A percentile compares a stretch with the other conserved stretches of the same genome.
Evolutionary conservation across 805 yeast species (phyloP).

Genomic region (Yamadazyma ubonensis): DNA sequence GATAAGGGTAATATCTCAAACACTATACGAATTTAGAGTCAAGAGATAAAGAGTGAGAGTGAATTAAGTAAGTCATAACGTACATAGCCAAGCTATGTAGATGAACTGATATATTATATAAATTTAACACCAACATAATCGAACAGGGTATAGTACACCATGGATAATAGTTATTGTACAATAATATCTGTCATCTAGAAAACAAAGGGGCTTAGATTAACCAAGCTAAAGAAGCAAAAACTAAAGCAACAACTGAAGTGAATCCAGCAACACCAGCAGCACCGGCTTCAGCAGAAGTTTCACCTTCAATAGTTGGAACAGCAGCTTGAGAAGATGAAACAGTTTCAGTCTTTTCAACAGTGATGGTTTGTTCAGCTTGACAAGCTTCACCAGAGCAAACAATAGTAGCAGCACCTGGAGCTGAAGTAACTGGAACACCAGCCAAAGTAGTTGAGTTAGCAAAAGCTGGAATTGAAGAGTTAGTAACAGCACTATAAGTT

Average conservation of each 20-base stretch:
- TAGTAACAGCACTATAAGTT: constrained; percentile 19
- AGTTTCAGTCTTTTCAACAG: constrained; percentile 13
- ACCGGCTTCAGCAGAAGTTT: constrained; percentile 25
- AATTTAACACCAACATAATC: no score
- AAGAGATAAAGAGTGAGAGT: no score
- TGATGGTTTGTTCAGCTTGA: constrained; percentile 7
- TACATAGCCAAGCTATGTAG: no score
- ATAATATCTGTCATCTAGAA: no score
- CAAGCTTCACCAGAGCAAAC: constrained; percentile 15
- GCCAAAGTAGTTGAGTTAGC: constrained; percentile 19
- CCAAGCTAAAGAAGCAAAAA: constrained; percentile 29
- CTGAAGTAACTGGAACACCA: constrained; percentile 20
- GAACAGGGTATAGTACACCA: no score
- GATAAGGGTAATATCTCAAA: no score
- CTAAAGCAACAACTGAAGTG: constrained; percentile 33
- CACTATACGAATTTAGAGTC: no score
- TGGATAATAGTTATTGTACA: no score
- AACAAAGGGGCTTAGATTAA: constrained; percentile 8
- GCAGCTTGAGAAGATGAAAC: constrained; percentile 16
- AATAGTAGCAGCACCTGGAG: constrained; percentile 14
- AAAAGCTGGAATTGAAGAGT: constrained; percentile 11
- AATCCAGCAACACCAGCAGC: constrained; percentile 27
- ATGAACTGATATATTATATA: no score
- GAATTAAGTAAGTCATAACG: no score
- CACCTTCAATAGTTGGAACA: constrained; percentile 21